These are phyloP conservation scores for Rhizopogon vesiculosus DNA, from an alignment of 768 basidiomycete species.

Conservation along the genomic window DNA sequence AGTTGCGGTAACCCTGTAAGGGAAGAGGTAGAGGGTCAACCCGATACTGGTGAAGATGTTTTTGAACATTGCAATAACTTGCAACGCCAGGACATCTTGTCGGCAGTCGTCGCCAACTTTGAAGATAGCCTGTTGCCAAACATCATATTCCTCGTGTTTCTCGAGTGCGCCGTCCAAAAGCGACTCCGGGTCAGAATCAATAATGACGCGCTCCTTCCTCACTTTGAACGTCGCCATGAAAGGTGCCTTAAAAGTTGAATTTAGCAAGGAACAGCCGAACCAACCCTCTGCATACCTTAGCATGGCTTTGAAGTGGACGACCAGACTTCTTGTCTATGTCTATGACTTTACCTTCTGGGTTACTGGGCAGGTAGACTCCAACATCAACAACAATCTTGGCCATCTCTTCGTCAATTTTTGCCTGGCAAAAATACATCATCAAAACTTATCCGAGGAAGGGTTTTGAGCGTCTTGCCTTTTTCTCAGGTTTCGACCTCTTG, in stretches of 20 bases:
- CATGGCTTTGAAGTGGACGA: slow-evolving; percentile 93
- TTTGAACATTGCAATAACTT: slow-evolving; percentile 99
- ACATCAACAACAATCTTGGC: slow-evolving; percentile 87
- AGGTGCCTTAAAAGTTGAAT: slow-evolving; percentile 63
- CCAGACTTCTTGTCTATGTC: slow-evolving; percentile 98
- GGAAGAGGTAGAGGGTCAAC: slow-evolving; percentile 86
- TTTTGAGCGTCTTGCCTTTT: slow-evolving; percentile 57
- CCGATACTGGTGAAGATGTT: slow-evolving; percentile 91
- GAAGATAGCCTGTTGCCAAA: slow-evolving; percentile 98
- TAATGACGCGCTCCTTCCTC: slow-evolving; percentile 70
- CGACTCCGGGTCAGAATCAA: slow-evolving; percentile 70
- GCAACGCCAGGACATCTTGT: slow-evolving; percentile 96
- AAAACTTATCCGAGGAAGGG: not conserved
- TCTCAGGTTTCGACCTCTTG: slow-evolving; percentile 92
- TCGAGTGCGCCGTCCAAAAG: slow-evolving; percentile 60
- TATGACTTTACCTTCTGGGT: slow-evolving; percentile 95
- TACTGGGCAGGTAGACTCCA: slow-evolving; percentile 97
- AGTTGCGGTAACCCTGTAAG: slow-evolving; percentile 96
- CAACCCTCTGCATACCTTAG: slow-evolving; percentile 58
- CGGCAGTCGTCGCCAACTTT: slow-evolving; percentile 99
- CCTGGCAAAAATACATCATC: slow-evolving; percentile 39
- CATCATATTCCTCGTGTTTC: slow-evolving; percentile 66
- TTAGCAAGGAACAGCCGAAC: not conserved
- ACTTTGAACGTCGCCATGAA: slow-evolving; percentile 99
- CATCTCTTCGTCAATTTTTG: slow-evolving; percentile 99